Evolutionary conservation across 345 rosid genomes (phyloP).

Genomic region (Camelina sativa): DNA sequence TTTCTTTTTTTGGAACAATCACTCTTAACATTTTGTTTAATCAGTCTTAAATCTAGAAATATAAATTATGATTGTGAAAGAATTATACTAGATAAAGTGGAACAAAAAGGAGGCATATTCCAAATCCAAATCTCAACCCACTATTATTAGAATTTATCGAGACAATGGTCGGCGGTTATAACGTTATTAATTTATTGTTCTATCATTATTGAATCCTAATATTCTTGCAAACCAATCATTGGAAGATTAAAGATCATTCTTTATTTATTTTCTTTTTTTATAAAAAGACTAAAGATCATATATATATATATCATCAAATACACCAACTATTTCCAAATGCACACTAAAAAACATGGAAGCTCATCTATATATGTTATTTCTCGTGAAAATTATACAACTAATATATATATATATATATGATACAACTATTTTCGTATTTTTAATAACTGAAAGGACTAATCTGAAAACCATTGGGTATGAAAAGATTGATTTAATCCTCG

Average conservation of each 20-base stretch:
- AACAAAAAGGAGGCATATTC: slow-evolving; percentile 17
- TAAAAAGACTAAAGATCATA: no score
- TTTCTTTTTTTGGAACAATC: no score
- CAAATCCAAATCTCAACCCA: slow-evolving; percentile 25
- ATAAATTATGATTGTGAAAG: background rate
- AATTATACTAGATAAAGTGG: background rate
- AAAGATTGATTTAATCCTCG: slow-evolving; percentile 1
- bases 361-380: background rate
- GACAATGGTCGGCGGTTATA: slow-evolving; percentile 40
- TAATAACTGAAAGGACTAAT: background rate
- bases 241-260: background rate
- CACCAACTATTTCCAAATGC: slow-evolving; percentile 19
- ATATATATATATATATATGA: background rate
- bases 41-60: background rate
- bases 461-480: background rate
- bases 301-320: slow-evolving; percentile 8
- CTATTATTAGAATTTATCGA: slow-evolving; percentile 29
- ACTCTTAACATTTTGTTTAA: background rate
- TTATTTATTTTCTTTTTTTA: no score
- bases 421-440: background rate
- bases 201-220: slow-evolving; percentile 24
- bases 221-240: slow-evolving; percentile 28
- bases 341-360: background rate
- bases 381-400: background rate
- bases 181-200: background rate